Base-by-base conservation (phyloP, 768 basidiomycete species). In the Termitomyces sp. region DNA sequence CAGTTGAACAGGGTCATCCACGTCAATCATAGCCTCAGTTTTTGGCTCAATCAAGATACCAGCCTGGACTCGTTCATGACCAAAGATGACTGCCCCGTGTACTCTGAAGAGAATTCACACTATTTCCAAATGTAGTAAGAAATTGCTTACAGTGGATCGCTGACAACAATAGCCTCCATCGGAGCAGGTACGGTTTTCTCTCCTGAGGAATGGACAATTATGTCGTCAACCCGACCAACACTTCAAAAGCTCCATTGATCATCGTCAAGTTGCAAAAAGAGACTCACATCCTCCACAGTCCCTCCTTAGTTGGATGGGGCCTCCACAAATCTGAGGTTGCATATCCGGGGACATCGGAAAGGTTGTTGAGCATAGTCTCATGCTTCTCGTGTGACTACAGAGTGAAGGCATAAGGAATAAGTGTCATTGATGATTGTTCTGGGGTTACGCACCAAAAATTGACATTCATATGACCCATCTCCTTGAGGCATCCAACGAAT, bases 271-370 rank as follows among this genome's bases (percentile, higher is more conserved):
- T 3, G 1, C 11, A 20, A 33, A 33, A 7, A 28, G 20, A 49
- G 9, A 49, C 48, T 8, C 2, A 49, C 48, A 49, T 49, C 48
- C 13, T 49, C 48, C 48, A 49, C 13, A 49, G 20, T 3, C 48
- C 48, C 6, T 49, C 32, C 32, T 49, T 49, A 20, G 48, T 75
- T 0, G 80, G 77, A 58, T 82, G 80, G 26, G 67, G 70, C 35
- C 72, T 55, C 59, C 75, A 78, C 7, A 78, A 62, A 65, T 81
- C 80, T 3, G 71, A 73, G 11, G 73, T 79, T 1, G 73, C 73
- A 49, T 79, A 80, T 13, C 79, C 79, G 43, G 62, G 65, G 5
- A 68, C 66, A 57, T 73, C 71, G 5, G 56, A 52, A 41, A 75
- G 48, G 36, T 80, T 78, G 44, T 74, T 71, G 1, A 74, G 7